These are phyloP conservation scores for Lachnellula occidentalis DNA, from an alignment of 2,329 filamentous ascomycete genomes.

Conservation along the genomic window DNA sequence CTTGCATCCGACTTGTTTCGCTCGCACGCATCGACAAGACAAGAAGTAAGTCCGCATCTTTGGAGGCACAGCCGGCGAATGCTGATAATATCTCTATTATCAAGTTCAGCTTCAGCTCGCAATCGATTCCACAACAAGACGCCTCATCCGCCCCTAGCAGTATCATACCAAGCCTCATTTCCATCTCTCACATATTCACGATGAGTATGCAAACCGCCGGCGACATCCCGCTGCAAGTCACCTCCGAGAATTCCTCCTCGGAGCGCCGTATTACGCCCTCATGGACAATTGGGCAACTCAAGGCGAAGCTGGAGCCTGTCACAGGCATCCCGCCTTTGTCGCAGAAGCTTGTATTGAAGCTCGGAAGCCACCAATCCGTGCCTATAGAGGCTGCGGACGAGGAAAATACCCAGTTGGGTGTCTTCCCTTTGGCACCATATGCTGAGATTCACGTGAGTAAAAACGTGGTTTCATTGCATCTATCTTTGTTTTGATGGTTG, in stretches of 20 bases:
- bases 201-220: conserved; percentile 46
- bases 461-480: conserved; percentile 3
- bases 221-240: conserved; percentile 70
- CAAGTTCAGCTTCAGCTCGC: neutral
- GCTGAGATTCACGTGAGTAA: conserved; percentile 73
- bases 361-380: conserved; percentile 54
- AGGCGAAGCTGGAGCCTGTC: conserved; percentile 82
- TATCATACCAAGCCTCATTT: neutral
- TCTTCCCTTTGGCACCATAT: conserved; percentile 65
- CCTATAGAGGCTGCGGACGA: conserved; percentile 67
- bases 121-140: neutral
- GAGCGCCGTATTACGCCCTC: conserved; percentile 89
- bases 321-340: conserved; percentile 81
- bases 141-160: neutral
- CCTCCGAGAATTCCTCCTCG: conserved; percentile 70
- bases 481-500: conserved; percentile 1
- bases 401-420: conserved; percentile 58
- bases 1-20: neutral
- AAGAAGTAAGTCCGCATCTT: too few species aligned
- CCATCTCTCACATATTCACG: neutral
- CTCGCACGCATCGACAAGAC: neutral
- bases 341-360: conserved; percentile 70
- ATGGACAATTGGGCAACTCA: conserved; percentile 82
- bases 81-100: too few species aligned
- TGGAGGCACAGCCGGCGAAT: too few species aligned